Conservation (phyloP, 2,329 filamentous ascomycete species). For the Ophiostoma triangulosporum region DNA sequence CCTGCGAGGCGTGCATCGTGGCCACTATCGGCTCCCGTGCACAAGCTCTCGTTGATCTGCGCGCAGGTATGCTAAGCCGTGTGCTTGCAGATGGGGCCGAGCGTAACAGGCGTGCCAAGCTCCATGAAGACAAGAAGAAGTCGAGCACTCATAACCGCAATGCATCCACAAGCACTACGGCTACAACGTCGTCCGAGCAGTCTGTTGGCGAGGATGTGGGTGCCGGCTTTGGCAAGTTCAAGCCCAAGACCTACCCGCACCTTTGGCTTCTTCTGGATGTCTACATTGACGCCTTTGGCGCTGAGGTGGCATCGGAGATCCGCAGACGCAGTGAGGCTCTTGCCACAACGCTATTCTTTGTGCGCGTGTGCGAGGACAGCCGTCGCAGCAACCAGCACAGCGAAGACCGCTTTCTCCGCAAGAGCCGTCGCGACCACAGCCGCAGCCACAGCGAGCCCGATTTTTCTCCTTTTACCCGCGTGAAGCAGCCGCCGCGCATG, state of each 20-base stretch:
- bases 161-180: background rate
- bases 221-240: background rate
- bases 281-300: constrained; percentile 25
- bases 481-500: constrained; percentile 8
- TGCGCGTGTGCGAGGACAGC: constrained; percentile 9
- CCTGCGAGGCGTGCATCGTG: constrained; percentile 41
- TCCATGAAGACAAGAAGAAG: background rate
- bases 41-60: constrained; percentile 30
- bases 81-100: constrained; percentile 11
- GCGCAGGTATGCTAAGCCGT: constrained; percentile 29
- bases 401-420: constrained; percentile 4
- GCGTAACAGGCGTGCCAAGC: background rate
- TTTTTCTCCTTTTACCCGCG: background rate
- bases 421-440: background rate
- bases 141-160: background rate
- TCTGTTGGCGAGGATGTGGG: background rate
- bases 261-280: constrained; percentile 28
- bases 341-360: background rate
- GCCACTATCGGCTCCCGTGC: constrained; percentile 31
- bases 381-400: constrained; percentile 1
- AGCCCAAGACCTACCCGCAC: background rate
- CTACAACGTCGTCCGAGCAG: background rate
- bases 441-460: background rate
- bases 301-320: constrained; percentile 2
- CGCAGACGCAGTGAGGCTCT: constrained; percentile 1